phyloP scores from a whole-genome alignment of 2,329 filamentous ascomycete genomes.

The Xylaria sp. region DNA sequence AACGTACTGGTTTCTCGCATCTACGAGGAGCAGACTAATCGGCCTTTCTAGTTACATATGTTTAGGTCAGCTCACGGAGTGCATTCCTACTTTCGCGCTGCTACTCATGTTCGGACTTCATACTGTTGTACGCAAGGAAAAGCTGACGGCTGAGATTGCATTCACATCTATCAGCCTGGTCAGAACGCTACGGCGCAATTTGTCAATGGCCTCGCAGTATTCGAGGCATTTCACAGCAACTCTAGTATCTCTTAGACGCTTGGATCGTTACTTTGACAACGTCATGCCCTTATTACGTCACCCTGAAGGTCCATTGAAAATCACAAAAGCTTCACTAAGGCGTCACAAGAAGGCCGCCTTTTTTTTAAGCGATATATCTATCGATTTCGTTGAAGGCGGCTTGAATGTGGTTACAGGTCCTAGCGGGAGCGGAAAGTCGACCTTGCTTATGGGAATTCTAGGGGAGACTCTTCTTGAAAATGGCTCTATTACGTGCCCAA shows the following conservation, averaged over 20 bases:
- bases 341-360: conserved; percentile 64
- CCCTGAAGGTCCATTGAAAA: conserved; percentile 60
- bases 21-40: conserved; percentile 16
- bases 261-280: conserved; percentile 66
- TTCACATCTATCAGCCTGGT: conserved; percentile 68
- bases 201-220: conserved; percentile 61
- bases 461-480: conserved; percentile 64
- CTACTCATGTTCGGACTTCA: conserved; percentile 66
- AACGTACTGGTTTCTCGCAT: conserved; percentile 12
- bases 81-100: conserved; percentile 64
- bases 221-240: conserved; percentile 57
- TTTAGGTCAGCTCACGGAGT: conserved; percentile 62
- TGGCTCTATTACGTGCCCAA: conserved; percentile 61
- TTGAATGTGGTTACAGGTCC: conserved; percentile 66
- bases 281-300: conserved; percentile 61
- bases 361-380: conserved; percentile 58
- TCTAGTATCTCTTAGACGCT: conserved; percentile 60
- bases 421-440: conserved; percentile 69
- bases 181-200: conserved; percentile 63
- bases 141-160: conserved; percentile 65
- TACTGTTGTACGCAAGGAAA: conserved; percentile 59
- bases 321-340: conserved; percentile 60
- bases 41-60: conserved; percentile 42
- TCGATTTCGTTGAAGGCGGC: conserved; percentile 65
- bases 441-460: conserved; percentile 64